Evolutionary conservation across 2,329 filamentous ascomycete species (phyloP).

Genomic region (Pestalotiopsis sp.): DNA sequence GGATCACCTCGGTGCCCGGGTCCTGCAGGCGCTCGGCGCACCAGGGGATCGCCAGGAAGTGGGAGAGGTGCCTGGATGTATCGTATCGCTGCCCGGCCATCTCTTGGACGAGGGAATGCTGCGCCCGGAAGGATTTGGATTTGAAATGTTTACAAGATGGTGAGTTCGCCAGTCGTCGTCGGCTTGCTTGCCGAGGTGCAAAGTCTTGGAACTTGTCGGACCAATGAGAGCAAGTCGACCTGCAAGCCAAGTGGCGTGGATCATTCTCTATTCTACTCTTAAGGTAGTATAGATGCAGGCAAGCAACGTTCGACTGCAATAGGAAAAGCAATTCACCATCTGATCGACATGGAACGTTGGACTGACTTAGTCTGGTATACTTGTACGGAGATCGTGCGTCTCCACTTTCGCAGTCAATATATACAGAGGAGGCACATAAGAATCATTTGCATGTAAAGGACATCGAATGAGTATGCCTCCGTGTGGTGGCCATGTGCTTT

Average conservation of each 20-base stretch:
- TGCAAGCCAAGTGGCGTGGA: too few relatives aligned
- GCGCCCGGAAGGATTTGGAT: background rate
- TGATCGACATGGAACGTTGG: too few relatives aligned
- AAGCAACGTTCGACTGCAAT: too few relatives aligned
- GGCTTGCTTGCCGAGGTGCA: background rate
- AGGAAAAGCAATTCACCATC: too few relatives aligned
- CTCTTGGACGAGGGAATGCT: background rate
- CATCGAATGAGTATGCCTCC: too few relatives aligned
- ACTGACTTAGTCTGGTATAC: background rate
- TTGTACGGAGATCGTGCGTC: background rate
- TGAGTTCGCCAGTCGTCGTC: background rate
- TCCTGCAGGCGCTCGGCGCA: background rate
- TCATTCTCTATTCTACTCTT: too few relatives aligned
- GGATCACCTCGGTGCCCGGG: background rate
- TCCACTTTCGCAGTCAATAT: background rate
- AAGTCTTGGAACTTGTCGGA: background rate
- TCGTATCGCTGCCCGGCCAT: background rate
- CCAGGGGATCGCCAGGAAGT: conserved; percentile 1
- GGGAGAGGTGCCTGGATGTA: background rate
- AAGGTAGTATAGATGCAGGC: too few relatives aligned
- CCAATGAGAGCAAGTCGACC: background rate
- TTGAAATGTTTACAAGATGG: background rate
- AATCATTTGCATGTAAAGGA: background rate
- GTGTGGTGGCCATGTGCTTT: background rate
- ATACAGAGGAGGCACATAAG: background rate